Evolutionary conservation across 768 basidiomycete species (phyloP), one percentile per base, ranked within the genome.

Genomic region (Boletellus emodensis): DNA sequence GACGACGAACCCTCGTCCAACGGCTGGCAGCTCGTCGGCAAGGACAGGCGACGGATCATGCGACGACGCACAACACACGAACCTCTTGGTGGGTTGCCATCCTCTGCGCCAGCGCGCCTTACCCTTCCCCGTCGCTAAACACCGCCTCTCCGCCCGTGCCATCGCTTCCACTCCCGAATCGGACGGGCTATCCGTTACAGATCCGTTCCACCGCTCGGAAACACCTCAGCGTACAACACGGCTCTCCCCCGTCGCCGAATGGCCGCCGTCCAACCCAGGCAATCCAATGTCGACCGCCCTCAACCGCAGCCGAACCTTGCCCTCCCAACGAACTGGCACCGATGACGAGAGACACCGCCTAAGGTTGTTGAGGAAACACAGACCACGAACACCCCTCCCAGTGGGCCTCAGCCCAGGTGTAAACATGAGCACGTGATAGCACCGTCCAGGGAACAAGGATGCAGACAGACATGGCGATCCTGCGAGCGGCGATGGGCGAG

Each of bases 241-340:
- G 32, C 74, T 81, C 40, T 73, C 80, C 35, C 77, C 82, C 10
- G 76, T 79, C 18, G 57, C 65, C 14, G 80, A 83, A 58, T 62
- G 71, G 41, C 71, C 77, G 26, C 53, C 65, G 34, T 62, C 70
- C 28, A 63, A 59, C 28, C 45, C 61, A 34, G 52, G 53, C 26
- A 71, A 58, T 36, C 65, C 64, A 44, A 69, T 61, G 34, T 61
- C 63, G 13, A 63, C 66, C 9, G 62, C 71, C 3, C 67, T 70
- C 13, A 73, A 71, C 43, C 75, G 87, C 22, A 86, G 87, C 60
- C 76, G 81, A 49, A 90, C 87, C 34, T 48, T 90, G 40, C 87
- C 87, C 56, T 65, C 49, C 12, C 61, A 60, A 18, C 55, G 59
- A 34, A 34, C 49, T 28, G 36, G 48, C 26, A 18, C 57, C 50